Base-by-base conservation (phyloP, 371 early-diverging fungal genomes). In the Apophysomyces ossiformis region DNA sequence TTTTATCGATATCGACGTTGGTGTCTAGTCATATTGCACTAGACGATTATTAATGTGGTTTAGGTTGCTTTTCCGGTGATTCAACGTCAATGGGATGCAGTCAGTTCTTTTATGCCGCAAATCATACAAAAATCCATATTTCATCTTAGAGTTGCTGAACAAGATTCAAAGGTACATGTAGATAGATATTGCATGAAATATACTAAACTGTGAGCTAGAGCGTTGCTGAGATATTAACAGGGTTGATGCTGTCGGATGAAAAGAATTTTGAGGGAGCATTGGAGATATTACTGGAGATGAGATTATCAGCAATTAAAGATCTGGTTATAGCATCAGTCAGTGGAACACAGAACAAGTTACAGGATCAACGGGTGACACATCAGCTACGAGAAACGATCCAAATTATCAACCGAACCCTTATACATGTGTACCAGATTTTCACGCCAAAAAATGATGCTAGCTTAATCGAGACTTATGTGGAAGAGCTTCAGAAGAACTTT, bases 61-160 rank as follows among this genome's bases (percentile, higher is more conserved):
- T 70, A 92, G 87, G 71, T 74, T 16, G 87, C 88, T 7, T 95
- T 93, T 66, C 94, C 94, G 0, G 90, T 95, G 1, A 87, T 93
- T 18, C 90, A 90, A 64, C 80, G 92, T 11, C 95, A 93, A 72
- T 95, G 95, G 95, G 92, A 93, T 70, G 90, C 93, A 0, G 87
- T 93, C 21, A 87, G 88, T 46, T 87, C 87, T 61, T 92, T 93
- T 69, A 85, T 83, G 21, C 64, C 86, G 0, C 92, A 93, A 66
- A 93, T 95, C 45, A 69, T 92, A 12, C 87, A 90, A 65, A 82
- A 87, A 70, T 81, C 90, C 7, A 76, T 72, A 0, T 62, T 65
- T 1, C 79, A 87, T 67, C 70, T 93, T 36, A 75, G 81, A 47
- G 65, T 70, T 12, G 63, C 79, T 15, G 76, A 82, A 16, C 78